These are phyloP conservation scores for Primulina huaijiensis DNA, from an alignment of 257 asterid genomes.

Conservation along the genomic window DNA sequence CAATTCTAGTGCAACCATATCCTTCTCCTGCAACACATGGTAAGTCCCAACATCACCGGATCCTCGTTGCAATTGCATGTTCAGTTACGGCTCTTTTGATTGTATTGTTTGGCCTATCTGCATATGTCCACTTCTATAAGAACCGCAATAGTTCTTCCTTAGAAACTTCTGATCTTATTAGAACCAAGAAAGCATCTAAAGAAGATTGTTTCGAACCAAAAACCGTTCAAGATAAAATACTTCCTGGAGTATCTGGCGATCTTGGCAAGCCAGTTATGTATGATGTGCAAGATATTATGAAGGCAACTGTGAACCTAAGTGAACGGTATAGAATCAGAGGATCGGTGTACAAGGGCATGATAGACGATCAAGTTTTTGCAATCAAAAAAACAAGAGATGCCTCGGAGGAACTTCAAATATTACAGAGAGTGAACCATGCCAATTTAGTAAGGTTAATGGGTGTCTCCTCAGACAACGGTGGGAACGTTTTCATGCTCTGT, in stretches of 20 bases:
- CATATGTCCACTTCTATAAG: slow-evolving; percentile 29
- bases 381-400: slow-evolving; percentile 60
- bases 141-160: slow-evolving; percentile 31
- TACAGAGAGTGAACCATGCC: slow-evolving; percentile 69
- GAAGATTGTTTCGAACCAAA: slow-evolving; percentile 25
- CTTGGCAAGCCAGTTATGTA: not conserved
- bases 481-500: slow-evolving; percentile 50
- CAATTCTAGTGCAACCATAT: slow-evolving; percentile 39
- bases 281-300: slow-evolving; percentile 43
- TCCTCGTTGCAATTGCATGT: slow-evolving; percentile 30
- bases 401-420: slow-evolving; percentile 52
- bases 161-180: slow-evolving; percentile 31
- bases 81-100: slow-evolving; percentile 29
- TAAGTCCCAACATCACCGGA: slow-evolving; percentile 33
- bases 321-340: slow-evolving; percentile 54
- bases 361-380: slow-evolving; percentile 42
- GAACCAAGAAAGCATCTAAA: slow-evolving; percentile 27
- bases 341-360: slow-evolving; percentile 55
- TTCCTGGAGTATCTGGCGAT: slow-evolving; percentile 64
- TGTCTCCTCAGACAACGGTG: slow-evolving; percentile 49
- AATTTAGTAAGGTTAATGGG: slow-evolving; percentile 69
- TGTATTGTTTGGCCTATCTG: slow-evolving; percentile 22
- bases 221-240: slow-evolving; percentile 54
- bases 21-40: slow-evolving; percentile 27
- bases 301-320: slow-evolving; percentile 52